Percentiles rank a stretch among this genome's conserved stretches.
phyloP scores from a whole-genome alignment of 768 basidiomycete genomes.

The Kwoniella bestiolae region DNA sequence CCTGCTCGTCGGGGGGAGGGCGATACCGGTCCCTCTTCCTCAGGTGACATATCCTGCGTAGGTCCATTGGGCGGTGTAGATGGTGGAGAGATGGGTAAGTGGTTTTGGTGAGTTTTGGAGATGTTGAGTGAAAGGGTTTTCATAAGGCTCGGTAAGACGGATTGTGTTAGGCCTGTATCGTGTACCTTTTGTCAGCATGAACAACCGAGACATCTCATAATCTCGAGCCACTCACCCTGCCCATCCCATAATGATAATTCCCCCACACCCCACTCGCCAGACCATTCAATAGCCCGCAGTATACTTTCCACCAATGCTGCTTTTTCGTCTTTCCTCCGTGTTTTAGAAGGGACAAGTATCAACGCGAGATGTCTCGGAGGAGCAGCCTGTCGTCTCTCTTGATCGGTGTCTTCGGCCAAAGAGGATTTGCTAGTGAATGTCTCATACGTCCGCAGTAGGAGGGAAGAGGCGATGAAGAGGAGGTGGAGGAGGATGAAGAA shows the following conservation, averaged over 20 bases:
- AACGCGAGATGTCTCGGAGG: conserved; percentile 23
- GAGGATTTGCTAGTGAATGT: neutral
- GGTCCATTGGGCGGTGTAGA: conserved; percentile 14
- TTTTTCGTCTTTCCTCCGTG: conserved; percentile 7
- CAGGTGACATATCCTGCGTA: neutral
- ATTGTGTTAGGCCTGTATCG: conserved; percentile 17
- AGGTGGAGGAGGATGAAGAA: conserved; percentile 27
- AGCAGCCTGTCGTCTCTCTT: neutral
- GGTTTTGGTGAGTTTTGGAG: neutral
- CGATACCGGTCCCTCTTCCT: neutral
- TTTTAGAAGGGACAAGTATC: conserved; percentile 10
- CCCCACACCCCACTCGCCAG: conserved; percentile 3
- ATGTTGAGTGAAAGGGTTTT: neutral
- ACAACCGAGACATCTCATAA: no score
- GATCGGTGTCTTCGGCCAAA: neutral
- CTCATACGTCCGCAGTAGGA: conserved; percentile 19
- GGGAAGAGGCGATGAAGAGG: conserved; percentile 12
- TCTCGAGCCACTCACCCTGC: conserved; percentile 19
- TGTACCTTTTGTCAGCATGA: no score
- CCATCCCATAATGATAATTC: conserved; percentile 23
- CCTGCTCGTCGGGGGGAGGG: conserved; percentile 2
- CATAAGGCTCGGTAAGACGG: conserved; percentile 14
- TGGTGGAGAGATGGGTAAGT: conserved; percentile 11
- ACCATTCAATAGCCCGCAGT: conserved; percentile 10
- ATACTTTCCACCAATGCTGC: conserved; percentile 16